Base-by-base conservation (phyloP, 106 monocot genomes). In the Narthecium ossifragum region DNA sequence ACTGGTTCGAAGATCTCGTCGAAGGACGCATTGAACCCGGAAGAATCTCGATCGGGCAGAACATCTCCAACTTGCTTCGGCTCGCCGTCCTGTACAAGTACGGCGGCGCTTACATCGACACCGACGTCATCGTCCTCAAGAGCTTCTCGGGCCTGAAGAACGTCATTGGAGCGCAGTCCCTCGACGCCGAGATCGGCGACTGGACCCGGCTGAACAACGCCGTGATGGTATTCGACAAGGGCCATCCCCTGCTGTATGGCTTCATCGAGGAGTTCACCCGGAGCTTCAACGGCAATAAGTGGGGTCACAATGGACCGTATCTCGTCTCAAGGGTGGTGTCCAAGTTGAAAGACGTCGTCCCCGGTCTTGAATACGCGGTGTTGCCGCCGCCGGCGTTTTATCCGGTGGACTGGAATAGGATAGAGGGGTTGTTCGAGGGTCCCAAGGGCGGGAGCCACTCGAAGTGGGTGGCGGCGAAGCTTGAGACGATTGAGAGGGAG, bases 121-220 rank as follows among this genome's bases (percentile, higher is more conserved):
- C 85, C 0, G 93, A 93, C 32, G 88, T 93, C 10, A 55, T 88
- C 8, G 34, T 93, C 5, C 4, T 85, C 52, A 79, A 51, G 61
- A 78, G 78, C 69, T 85, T 93, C 52, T 6, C 30, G 15, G 52
- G 49, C 4, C 58, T 93, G 11, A 67, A 45, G 36, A 93, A 93
- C 46, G 61, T 46, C 46, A 77, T 93, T 28, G 93, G 93, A 31
- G 93, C 82, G 17, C 93, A 93, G 70, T 23, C 76, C 5, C 31
- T 66, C 12, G 63, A 80, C 33, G 37, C 54, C 14, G 34, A n/a
- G 22, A 73, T 80, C 1, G 84, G 81, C 20, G 71, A 79, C 31
- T 93, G 93, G 93, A 93, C 47, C 33, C 60, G 93, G 10, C 55
- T 93, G 55, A 93, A 93, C 79, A 93, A 85, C 27, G 93, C 93